Evolutionary conservation across 768 basidiomycete genomes (phyloP).

Genomic region (Tulasnella sp.): DNA sequence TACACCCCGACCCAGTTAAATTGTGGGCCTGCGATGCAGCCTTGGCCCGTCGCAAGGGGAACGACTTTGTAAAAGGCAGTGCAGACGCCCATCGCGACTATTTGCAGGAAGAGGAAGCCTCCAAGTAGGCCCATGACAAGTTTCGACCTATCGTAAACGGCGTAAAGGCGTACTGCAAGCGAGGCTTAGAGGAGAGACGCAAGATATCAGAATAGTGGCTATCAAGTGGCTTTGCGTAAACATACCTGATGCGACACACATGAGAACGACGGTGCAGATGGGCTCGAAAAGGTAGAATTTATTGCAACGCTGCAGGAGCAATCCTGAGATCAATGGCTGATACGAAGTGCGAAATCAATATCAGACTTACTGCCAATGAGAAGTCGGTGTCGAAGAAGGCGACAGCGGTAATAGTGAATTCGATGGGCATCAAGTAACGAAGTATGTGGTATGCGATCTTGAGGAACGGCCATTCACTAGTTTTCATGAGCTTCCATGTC

Average conservation of each 20-base stretch:
- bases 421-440: conserved; percentile 63
- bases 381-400: conserved; percentile 76
- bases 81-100: conserved; percentile 59
- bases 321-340: not conserved
- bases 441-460: conserved; percentile 69
- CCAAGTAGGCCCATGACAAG: conserved; percentile 45
- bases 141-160: conserved; percentile 59
- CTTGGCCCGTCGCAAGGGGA: conserved; percentile 59
- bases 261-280: conserved; percentile 69
- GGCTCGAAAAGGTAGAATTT: conserved; percentile 78
- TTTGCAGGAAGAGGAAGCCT: conserved; percentile 50
- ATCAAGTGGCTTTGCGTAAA: too few species aligned
- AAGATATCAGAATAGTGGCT: not conserved
- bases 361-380: conserved; percentile 37
- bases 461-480: conserved; percentile 58
- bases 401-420: conserved; percentile 68
- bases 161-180: conserved; percentile 68
- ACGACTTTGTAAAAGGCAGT: conserved; percentile 72
- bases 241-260: conserved; percentile 56
- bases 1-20: conserved; percentile 76
- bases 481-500: conserved; percentile 57
- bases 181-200: conserved; percentile 32
- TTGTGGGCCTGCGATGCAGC: conserved; percentile 77
- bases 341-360: not conserved
- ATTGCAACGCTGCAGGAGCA: conserved; percentile 39